These are phyloP conservation scores for Aspergillus sp. DNA, from an alignment of 2,329 filamentous ascomycete species.

Conservation along the genomic window DNA sequence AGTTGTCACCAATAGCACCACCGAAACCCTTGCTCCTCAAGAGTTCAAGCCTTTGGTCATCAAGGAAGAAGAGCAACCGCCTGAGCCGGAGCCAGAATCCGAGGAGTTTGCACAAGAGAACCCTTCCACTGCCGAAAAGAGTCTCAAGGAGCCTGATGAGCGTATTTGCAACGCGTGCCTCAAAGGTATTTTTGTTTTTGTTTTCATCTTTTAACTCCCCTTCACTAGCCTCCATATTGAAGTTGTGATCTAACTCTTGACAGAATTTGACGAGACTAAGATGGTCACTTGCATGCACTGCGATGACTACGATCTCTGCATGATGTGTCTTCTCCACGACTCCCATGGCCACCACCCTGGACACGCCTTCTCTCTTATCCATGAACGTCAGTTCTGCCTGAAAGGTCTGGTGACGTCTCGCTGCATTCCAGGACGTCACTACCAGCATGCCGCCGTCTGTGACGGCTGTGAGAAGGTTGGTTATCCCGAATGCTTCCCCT, in stretches of 20 bases:
- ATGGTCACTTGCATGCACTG: conserved; percentile 82
- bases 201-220: conserved; percentile 5
- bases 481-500: conserved; percentile 1
- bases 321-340: conserved; percentile 65
- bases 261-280: conserved; percentile 63
- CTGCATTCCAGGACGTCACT: conserved; percentile 70
- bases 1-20: conserved; percentile 73
- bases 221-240: background rate
- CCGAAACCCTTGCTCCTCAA: conserved; percentile 68
- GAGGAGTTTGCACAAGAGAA: conserved; percentile 20
- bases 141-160: conserved; percentile 8
- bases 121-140: conserved; percentile 6
- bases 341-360: conserved; percentile 85
- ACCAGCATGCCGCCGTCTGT: conserved; percentile 79
- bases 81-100: conserved; percentile 8
- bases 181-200: conserved; percentile 37
- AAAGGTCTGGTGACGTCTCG: conserved; percentile 55
- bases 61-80: conserved; percentile 15
- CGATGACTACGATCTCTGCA: conserved; percentile 87
- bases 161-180: conserved; percentile 60
- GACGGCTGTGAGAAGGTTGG: conserved; percentile 76
- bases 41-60: conserved; percentile 25
- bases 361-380: conserved; percentile 62
- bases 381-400: conserved; percentile 48
- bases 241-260: conserved; percentile 15